Evolutionary conservation across 441 rosid genomes (phyloP).

Genomic region (Omphalea diandra): DNA sequence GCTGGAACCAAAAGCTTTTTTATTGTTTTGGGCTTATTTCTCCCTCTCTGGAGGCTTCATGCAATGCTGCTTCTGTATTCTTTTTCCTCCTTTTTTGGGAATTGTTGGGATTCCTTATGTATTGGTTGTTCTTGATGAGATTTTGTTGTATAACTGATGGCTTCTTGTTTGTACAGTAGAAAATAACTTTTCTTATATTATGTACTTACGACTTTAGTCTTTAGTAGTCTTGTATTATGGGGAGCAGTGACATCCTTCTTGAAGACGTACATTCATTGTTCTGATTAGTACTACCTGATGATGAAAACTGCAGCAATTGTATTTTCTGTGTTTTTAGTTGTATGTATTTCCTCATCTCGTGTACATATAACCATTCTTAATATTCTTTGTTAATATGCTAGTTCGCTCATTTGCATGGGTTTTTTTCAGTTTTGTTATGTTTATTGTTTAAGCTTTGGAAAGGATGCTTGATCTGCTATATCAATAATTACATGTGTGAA

Average conservation of each 20-base stretch:
- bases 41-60: conserved; percentile 16
- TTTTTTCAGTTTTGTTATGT: background rate
- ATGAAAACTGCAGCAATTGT: conserved; percentile 8
- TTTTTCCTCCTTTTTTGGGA: background rate
- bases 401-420: background rate
- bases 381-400: background rate
- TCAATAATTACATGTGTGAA: background rate
- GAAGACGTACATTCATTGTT: conserved; percentile 12
- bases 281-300: background rate
- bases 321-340: background rate
- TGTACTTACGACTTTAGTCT: conserved; percentile 20
- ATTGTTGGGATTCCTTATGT: conserved; percentile 15
- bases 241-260: conserved; percentile 8
- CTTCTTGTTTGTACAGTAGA: conserved; percentile 13
- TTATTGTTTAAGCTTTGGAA: background rate
- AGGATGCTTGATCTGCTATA: background rate
- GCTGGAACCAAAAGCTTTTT: conserved; percentile 1
- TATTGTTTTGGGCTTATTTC: conserved; percentile 5
- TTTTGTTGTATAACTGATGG: conserved; percentile 15
- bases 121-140: conserved; percentile 1
- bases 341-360: background rate
- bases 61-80: conserved; percentile 12
- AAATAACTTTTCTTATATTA: conserved; percentile 9
- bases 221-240: conserved; percentile 6
- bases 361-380: background rate